Evolutionary conservation across 169 alveolate species (phyloP), one percentile per base, ranked within the genome.

Genomic region (Ichthyophthirius multifiliis): DNA sequence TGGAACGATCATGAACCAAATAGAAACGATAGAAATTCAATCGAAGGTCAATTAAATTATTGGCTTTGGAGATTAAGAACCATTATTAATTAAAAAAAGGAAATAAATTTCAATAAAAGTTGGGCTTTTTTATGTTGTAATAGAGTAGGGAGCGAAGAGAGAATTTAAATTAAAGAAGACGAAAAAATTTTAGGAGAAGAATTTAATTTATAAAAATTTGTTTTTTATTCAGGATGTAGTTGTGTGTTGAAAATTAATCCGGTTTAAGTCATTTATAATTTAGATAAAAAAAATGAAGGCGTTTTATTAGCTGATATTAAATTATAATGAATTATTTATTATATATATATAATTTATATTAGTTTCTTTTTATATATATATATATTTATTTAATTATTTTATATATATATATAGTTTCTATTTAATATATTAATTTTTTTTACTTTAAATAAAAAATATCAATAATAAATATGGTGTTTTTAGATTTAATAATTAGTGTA

Each of bases 61-160:
- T 87, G 89, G 89, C 2, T 75, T 7, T 76, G 84, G 77, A 88
- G 93, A 82, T 55, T 88, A 55, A 41, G 62, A 32, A 89, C 93
- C 0, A 55, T 81, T 43, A 20, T 41, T 23, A 65, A 82, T 34
- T 65, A 78, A 30, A 83, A 82, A 74, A 47, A 71, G 34, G 74
- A 44, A 16, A 43, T 74, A 31, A 63, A 63, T 30, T 43, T 79
- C 45, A 55, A 83, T 79, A 48, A 83, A 74, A n/a, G 75, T 74
- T 87, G 76, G 47, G 39, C 62, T 5, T 81, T 81, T 16, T 23
- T 67, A 32, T 67, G 82, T 47, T 31, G 82, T 23, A 75, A 81
- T 73, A 71, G 65, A 41, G 74, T 62, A 9, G 86, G 86, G 3
- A 47, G 35, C 7, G 86, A 81, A 71, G 75, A 81, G 16, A 81